Evolutionary conservation across 2,329 filamentous ascomycete species (phyloP).

Genomic region (Dactylellina parvicollis): DNA sequence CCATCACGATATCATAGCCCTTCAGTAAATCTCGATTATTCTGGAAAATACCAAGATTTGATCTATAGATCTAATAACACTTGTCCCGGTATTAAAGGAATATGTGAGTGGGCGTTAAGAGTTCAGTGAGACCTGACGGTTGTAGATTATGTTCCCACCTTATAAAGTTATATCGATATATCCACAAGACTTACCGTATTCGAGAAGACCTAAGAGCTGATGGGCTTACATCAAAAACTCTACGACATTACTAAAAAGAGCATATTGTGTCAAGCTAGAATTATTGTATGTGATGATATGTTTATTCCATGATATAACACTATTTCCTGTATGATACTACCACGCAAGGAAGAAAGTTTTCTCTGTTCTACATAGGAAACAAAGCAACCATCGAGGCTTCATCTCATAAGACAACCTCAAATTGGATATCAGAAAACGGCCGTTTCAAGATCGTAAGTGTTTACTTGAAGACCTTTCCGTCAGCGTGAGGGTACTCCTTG

Average conservation of each 20-base stretch:
- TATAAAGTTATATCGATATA: too few species aligned
- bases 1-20: background rate
- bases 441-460: conserved; percentile 57
- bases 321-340: background rate
- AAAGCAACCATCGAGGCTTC: background rate
- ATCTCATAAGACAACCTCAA: background rate
- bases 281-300: background rate
- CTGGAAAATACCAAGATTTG: too few species aligned
- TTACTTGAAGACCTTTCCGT: conserved; percentile 99
- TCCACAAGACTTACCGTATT: too few species aligned
- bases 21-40: too few species aligned
- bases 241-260: too few species aligned
- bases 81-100: too few species aligned
- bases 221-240: too few species aligned
- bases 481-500: conserved; percentile 88
- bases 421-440: conserved; percentile 4
- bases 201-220: too few species aligned
- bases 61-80: too few species aligned
- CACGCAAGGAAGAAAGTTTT: background rate
- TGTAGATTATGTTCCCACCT: too few species aligned
- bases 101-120: too few species aligned
- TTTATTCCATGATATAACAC: background rate
- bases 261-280: background rate
- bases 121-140: too few species aligned
- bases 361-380: background rate